Evolutionary conservation across 768 basidiomycete species (phyloP), one percentile per base, ranked within the genome.

Genomic region (Amanita fuliginea): DNA sequence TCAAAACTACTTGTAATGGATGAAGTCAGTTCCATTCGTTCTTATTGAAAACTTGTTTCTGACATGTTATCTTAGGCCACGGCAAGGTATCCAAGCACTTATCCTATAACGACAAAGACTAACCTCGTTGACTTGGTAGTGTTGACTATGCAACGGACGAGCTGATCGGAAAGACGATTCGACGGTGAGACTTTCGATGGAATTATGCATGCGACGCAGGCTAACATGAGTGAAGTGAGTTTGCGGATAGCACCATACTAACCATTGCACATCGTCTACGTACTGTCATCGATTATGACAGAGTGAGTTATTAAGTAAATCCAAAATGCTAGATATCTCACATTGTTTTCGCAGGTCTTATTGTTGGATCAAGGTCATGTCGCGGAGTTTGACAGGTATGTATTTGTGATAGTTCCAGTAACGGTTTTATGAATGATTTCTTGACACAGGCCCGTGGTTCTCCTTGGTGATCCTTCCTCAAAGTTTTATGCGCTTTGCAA

Each of bases 61-160:
- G 21, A 46, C 22, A n/a, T 4, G 37, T 28, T 53, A 39, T 43
- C 19, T 26, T 42, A 83, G 82, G 83, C 83, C 34, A 82, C 83
- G 36, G 83, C 84, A 40, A 82, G 77, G 78, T 78, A 22, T 9
- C 18, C 42, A 53, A n/a, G 44, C 46, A 35, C 22, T 37, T 16
- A 8, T 16, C 24, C 14, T 39, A n/a, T 16, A 7, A 18, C 24
- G 22, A 22, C 10, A 41, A 21, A n/a, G 39, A 45, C 42, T 56
- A 11, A 54, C 42, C 47, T 26, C 6, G 43, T 10, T 9, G n/a
- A n/a, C n/a, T n/a, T n/a, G n/a, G n/a, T n/a, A 81, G 79, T 53
- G 87, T 88, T 42, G 86, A 89, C 60, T 87, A 91, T 61, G 87
- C 87, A 18, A 92, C 91, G 0, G 90, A 94, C 60, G 88, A 91